A percentile compares a stretch with the other conserved stretches of the same genome.
Conservation (phyloP, 2,329 filamentous ascomycete species). For the Nemania diffusa region DNA sequence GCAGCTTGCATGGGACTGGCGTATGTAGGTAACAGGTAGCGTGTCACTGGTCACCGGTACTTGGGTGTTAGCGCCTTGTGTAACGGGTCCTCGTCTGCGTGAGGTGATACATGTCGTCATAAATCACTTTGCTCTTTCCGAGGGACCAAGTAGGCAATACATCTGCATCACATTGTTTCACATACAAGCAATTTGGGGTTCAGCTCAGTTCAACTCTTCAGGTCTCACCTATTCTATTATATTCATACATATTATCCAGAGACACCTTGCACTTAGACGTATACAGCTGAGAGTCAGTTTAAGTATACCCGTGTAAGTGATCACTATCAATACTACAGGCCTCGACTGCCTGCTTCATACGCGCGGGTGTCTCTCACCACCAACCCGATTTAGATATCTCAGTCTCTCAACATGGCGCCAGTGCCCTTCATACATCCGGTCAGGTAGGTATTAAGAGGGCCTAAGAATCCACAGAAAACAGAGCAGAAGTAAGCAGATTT, state of each 20-base stretch:
- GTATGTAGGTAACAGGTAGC: no score
- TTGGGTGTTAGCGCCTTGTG: conserved; percentile 8
- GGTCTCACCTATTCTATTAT: background rate
- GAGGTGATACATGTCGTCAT: conserved; percentile 28
- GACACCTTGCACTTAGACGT: background rate
- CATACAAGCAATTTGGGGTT: no score
- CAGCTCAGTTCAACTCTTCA: background rate
- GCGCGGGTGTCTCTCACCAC: background rate
- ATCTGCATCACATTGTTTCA: background rate
- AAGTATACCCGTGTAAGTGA: conserved; percentile 1
- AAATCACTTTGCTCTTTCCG: conserved; percentile 1
- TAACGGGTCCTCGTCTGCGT: background rate
- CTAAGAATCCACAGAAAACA: background rate
- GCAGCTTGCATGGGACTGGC: conserved; percentile 2
- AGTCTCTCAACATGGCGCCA: conserved; percentile 44
- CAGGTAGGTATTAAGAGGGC: conserved; percentile 42
- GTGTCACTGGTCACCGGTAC: background rate
- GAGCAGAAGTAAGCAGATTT: conserved; percentile 8
- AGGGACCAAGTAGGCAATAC: background rate
- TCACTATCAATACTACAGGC: background rate
- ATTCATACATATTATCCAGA: background rate
- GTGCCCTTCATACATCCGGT: conserved; percentile 45
- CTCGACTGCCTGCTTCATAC: background rate
- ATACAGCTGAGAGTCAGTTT: background rate
- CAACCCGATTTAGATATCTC: background rate